Percentiles rank a stretch among this genome's conserved stretches.
Evolutionary conservation across 441 rosid genomes (phyloP).

Genomic region (Populus hybrid): DNA sequence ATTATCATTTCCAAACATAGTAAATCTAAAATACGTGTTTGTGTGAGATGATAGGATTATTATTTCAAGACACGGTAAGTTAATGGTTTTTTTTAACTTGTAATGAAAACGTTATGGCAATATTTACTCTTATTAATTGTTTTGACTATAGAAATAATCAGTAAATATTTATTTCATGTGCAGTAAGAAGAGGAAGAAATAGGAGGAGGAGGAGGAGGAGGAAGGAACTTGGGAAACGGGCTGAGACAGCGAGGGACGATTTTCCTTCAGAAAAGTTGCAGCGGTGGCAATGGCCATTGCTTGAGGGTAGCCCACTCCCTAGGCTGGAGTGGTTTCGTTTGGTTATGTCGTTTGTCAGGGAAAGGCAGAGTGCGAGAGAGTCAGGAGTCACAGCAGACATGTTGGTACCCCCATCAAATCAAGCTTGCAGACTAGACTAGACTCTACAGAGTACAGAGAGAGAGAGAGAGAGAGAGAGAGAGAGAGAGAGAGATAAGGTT

Average conservation of each 20-base stretch:
- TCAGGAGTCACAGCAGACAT: conserved; percentile 20
- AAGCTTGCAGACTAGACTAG: conserved; percentile 8
- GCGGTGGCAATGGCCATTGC: neutral
- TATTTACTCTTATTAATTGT: too few species aligned
- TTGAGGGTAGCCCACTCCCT: neutral
- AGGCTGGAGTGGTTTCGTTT: conserved; percentile 15
- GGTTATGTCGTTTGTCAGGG: conserved; percentile 48
- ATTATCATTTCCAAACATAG: too few species aligned
- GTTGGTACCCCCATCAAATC: conserved; percentile 41
- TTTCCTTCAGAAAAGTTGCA: neutral
- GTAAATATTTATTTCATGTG: too few species aligned
- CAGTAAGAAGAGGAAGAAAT: too few species aligned
- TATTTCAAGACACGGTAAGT: neutral
- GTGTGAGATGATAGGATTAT: neutral
- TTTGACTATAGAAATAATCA: too few species aligned
- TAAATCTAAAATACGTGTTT: neutral
- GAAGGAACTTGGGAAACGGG: too few species aligned
- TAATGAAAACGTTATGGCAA: too few species aligned
- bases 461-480: too few species aligned
- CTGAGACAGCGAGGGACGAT: too few species aligned
- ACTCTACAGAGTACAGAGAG: neutral
- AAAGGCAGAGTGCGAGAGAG: neutral
- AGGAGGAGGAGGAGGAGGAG: too few species aligned
- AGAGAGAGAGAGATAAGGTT: neutral
- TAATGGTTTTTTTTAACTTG: too few species aligned